A percentile compares a stretch with the other conserved stretches of the same genome.
Conservation (phyloP, 345 rosid genomes). For the Corchorus olitorius region DNA sequence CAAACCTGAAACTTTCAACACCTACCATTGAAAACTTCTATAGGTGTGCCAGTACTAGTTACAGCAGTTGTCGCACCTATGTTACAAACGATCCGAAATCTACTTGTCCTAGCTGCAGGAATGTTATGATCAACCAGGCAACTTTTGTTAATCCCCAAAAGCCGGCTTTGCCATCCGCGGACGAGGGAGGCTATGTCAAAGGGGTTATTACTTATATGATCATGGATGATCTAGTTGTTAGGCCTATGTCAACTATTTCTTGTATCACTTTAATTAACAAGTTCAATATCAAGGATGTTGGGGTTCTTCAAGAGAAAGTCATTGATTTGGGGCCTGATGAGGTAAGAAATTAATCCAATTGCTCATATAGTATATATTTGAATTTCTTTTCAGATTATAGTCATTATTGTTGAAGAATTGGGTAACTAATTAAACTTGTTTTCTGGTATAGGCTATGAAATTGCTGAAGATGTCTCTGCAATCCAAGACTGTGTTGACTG, state of each 20-base stretch:
- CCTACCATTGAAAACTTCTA: not conserved
- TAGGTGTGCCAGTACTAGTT: not conserved
- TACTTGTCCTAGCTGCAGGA: not conserved
- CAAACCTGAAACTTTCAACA: not conserved
- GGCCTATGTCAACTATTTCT: conserved; percentile 33
- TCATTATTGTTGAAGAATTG: not conserved
- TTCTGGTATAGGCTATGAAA: not conserved
- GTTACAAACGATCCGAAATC: not conserved
- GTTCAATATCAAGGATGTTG: conserved; percentile 24
- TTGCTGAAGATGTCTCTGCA: conserved; percentile 11
- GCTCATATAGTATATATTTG: not conserved
- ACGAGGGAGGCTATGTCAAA: conserved; percentile 34
- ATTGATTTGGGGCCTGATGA: conserved; percentile 24
- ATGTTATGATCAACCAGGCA: not conserved
- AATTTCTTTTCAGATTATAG: not conserved
- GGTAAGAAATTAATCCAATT: conserved; percentile 12
- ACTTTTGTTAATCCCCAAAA: not conserved
- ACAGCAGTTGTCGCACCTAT: not conserved
- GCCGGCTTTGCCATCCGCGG: not conserved
- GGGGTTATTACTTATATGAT: conserved; percentile 35
- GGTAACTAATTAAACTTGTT: not conserved
- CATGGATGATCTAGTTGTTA: conserved; percentile 34
- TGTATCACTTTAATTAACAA: conserved; percentile 24
- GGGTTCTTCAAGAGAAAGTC: conserved; percentile 24
- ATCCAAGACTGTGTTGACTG: not conserved